A percentile compares a stretch with the other conserved stretches of the same genome.
These are phyloP conservation scores for Wakefieldia striispora DNA, from an alignment of 768 basidiomycete species.

Conservation along the genomic window DNA sequence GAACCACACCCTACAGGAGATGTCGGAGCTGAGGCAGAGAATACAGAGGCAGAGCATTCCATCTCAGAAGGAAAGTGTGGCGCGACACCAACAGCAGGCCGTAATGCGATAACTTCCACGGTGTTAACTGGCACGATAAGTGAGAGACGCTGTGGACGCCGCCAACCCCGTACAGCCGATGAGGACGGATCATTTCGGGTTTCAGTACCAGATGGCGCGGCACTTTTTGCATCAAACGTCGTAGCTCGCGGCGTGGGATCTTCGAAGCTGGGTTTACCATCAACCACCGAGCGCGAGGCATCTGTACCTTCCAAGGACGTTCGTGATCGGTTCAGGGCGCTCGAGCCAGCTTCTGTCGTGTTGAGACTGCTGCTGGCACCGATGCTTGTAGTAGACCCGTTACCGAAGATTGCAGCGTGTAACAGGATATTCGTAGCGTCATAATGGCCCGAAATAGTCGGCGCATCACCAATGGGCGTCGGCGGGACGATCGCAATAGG, in stretches of 20 bases:
- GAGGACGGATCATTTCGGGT: not conserved
- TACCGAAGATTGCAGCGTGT: conserved; percentile 8
- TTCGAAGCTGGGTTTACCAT: conserved; percentile 9
- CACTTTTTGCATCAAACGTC: conserved; percentile 12
- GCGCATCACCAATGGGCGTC: not conserved
- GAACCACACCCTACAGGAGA: conserved; percentile 3
- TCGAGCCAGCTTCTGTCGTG: conserved; percentile 1
- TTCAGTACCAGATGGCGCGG: not conserved
- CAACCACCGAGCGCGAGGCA: conserved; percentile 5
- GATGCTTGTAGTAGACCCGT: conserved; percentile 3
- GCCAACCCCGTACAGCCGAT: not conserved
- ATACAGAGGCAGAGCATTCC: conserved; percentile 3
- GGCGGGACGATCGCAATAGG: conserved; percentile 1
- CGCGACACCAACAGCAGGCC: conserved; percentile 20
- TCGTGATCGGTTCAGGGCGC: not conserved
- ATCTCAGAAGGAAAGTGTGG: conserved; percentile 25
- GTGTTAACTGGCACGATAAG: conserved; percentile 15
- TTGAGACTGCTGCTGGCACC: not conserved
- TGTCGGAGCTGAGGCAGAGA: conserved; percentile 14
- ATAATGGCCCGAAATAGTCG: conserved; percentile 1
- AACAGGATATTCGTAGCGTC: not conserved
- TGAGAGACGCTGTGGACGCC: conserved; percentile 13
- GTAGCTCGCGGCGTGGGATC: conserved; percentile 26
- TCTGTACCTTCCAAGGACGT: conserved; percentile 5
- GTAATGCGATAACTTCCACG: conserved; percentile 1